Conservation (phyloP, 345 rosid genomes). For the Citrus reticulata region DNA sequence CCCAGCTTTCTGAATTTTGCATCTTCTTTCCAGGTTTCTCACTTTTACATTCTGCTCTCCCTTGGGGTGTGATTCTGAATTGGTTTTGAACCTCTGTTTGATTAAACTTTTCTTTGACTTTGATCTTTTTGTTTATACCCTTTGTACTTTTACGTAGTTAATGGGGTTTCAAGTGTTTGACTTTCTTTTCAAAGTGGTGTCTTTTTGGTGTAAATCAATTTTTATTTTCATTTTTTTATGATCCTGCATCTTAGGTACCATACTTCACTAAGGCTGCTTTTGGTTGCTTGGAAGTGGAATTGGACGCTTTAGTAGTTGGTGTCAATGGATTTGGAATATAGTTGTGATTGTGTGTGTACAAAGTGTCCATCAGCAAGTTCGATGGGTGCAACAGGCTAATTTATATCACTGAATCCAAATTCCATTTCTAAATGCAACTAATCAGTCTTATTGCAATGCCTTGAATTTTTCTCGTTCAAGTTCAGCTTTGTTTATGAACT, state of each 20-base stretch:
- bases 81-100: conserved; percentile 3
- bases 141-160: background rate
- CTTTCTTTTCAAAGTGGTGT: background rate
- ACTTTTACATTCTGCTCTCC: background rate
- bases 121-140: background rate
- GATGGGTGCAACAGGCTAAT: background rate
- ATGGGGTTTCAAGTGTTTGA: background rate
- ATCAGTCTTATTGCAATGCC: background rate
- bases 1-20: conserved; percentile 8
- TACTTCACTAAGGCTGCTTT: conserved; percentile 10
- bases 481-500: background rate
- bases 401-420: background rate
- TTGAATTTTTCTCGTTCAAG: background rate
- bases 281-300: conserved; percentile 5
- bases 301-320: background rate
- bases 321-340: background rate
- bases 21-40: conserved; percentile 23
- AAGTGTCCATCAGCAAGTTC: background rate
- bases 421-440: background rate
- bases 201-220: conserved; percentile 8
- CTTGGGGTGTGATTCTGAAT: conserved; percentile 3
- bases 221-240: background rate
- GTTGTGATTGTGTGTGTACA: background rate
- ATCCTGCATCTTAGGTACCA: conserved; percentile 21
- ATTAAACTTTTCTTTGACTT: conserved; percentile 5